Evolutionary conservation across 2,329 filamentous ascomycete species (phyloP).

Genomic region (Exophiala spinifera): DNA sequence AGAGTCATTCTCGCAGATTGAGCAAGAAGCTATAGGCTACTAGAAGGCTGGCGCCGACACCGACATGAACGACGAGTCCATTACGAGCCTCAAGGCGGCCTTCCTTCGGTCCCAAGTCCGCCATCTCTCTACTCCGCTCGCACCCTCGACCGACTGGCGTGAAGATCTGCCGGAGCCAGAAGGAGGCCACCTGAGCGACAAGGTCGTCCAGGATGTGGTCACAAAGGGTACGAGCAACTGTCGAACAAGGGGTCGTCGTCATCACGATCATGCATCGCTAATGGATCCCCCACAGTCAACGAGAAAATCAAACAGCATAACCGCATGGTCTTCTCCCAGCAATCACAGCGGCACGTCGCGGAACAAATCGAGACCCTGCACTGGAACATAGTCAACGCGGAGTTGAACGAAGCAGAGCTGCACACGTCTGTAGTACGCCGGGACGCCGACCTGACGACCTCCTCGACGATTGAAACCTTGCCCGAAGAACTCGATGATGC

Average conservation of each 20-base stretch:
- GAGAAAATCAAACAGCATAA: slow-evolving; percentile 51
- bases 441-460: slow-evolving; percentile 18
- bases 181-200: slow-evolving; percentile 47
- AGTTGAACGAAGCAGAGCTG: slow-evolving; percentile 18
- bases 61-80: slow-evolving; percentile 36
- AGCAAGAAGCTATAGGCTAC: neutral
- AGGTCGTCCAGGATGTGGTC: slow-evolving; percentile 49
- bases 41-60: neutral
- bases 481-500: slow-evolving; percentile 16
- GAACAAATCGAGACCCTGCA: slow-evolving; percentile 56
- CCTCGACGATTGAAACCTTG: slow-evolving; percentile 5
- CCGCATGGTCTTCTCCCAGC: slow-evolving; percentile 52
- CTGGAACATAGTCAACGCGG: slow-evolving; percentile 48
- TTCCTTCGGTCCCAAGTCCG: slow-evolving; percentile 54
- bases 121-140: slow-evolving; percentile 48
- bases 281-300: slow-evolving; percentile 42
- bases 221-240: slow-evolving; percentile 44
- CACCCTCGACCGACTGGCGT: slow-evolving; percentile 47
- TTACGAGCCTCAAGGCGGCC: slow-evolving; percentile 50
- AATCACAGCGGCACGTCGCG: slow-evolving; percentile 55
- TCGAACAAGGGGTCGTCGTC: neutral
- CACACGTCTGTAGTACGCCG: slow-evolving; percentile 9
- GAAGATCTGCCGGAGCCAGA: slow-evolving; percentile 41
- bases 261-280: neutral
- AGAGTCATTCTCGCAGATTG: too few relatives aligned